phyloP scores from a whole-genome alignment of 768 basidiomycete genomes.

The Auriscalpium microsporum region DNA sequence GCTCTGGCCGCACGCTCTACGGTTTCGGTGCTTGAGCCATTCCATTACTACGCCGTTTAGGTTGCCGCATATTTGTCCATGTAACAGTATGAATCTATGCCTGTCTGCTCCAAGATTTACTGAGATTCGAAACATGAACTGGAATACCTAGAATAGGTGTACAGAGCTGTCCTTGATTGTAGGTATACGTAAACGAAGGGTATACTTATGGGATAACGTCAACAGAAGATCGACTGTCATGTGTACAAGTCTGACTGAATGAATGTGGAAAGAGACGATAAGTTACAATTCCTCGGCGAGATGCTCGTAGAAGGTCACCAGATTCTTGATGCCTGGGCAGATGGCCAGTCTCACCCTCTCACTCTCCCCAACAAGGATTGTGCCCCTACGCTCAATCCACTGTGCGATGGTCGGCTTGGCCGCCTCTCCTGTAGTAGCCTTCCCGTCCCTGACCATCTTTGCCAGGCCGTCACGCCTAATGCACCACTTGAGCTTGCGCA shows the following conservation, averaged over 20 bases:
- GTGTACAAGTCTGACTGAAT: no score
- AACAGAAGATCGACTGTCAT: no score
- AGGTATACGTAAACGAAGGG: no score
- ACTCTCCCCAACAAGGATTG: slow-evolving; percentile 43
- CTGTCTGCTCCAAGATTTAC: neutral
- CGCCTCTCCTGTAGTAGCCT: slow-evolving; percentile 17
- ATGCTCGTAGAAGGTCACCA: slow-evolving; percentile 51
- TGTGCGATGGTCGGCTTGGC: slow-evolving; percentile 29
- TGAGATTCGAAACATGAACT: no score
- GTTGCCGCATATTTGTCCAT: neutral
- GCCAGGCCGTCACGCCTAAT: slow-evolving; percentile 56
- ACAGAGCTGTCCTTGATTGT: no score
- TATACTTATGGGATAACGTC: no score
- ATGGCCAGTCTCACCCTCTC: slow-evolving; percentile 62
- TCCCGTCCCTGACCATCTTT: slow-evolving; percentile 19
- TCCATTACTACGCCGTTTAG: neutral
- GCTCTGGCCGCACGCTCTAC: slow-evolving; percentile 45
- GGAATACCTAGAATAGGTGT: no score
- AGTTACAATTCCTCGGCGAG: neutral
- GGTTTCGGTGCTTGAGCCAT: slow-evolving; percentile 38
- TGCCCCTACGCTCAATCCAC: slow-evolving; percentile 53
- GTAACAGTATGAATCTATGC: neutral
- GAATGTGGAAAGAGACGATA: no score
- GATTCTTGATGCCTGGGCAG: slow-evolving; percentile 55
- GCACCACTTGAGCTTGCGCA: slow-evolving; percentile 66